Evolutionary conservation across 306 rosid species (phyloP).

Genomic region (Ormosia emarginata): DNA sequence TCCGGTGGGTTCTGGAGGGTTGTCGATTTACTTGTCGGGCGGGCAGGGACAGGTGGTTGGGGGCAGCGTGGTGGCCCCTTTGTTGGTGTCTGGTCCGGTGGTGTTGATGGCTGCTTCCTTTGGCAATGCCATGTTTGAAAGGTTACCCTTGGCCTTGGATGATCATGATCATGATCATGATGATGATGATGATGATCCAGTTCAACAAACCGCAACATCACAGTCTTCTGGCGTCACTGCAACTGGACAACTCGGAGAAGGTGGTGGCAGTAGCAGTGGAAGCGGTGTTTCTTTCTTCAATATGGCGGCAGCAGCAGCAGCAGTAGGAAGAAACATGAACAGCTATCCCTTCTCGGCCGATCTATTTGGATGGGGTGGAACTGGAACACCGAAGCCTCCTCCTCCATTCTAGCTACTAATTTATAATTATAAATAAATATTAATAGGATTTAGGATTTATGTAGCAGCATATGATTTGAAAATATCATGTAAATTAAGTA

Average conservation of each 20-base stretch:
- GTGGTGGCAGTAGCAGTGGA: neutral
- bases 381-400: neutral
- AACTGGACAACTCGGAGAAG: neutral
- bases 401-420: neutral
- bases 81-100: constrained; percentile 48
- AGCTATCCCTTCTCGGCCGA: neutral
- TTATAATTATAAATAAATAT: no score
- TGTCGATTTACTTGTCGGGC: constrained; percentile 54
- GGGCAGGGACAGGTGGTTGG: constrained; percentile 65
- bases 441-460: neutral
- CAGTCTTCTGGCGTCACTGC: neutral
- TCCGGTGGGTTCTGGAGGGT: constrained; percentile 38
- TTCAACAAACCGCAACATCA: neutral
- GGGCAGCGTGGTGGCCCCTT: constrained; percentile 50
- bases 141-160: constrained; percentile 38
- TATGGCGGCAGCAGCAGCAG: neutral
- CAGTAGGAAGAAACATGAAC: neutral
- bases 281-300: neutral
- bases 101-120: constrained; percentile 58
- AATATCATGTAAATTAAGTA: neutral
- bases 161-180: constrained; percentile 4
- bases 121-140: constrained; percentile 43
- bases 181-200: neutral
- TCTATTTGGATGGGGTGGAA: neutral
- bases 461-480: neutral